Conservation (phyloP, 164 flowering plant species). For the Sextonia rubra region DNA sequence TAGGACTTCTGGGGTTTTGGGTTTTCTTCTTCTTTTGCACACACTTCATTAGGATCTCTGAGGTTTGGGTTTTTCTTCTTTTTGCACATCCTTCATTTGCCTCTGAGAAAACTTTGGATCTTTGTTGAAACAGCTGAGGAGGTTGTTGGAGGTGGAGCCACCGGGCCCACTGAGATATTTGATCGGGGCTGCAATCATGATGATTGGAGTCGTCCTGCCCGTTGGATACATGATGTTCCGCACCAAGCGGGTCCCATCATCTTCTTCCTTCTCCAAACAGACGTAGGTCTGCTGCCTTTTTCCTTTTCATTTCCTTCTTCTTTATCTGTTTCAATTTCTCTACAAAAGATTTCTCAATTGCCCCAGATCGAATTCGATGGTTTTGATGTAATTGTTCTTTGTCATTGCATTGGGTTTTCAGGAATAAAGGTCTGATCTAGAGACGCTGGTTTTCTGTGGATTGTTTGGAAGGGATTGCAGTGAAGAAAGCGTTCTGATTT, state of each 20-base stretch:
- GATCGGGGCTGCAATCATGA: conserved; percentile 82
- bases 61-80: too few relatives aligned
- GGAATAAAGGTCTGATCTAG: conserved; percentile 53
- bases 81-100: too few relatives aligned
- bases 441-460: conserved; percentile 1
- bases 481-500: neutral
- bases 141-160: conserved; percentile 66
- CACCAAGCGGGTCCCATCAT: conserved; percentile 77
- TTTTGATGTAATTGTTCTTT: conserved; percentile 4
- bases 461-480: neutral
- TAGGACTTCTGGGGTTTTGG: too few relatives aligned
- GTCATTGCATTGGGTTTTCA: conserved; percentile 19
- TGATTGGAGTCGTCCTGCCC: conserved; percentile 89
- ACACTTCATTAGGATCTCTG: too few relatives aligned
- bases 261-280: conserved; percentile 92
- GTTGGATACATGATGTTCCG: conserved; percentile 97
- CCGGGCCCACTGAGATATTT: conserved; percentile 77
- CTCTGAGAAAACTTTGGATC: too few relatives aligned
- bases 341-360: neutral
- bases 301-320: neutral
- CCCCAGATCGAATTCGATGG: neutral
- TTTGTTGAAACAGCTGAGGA: conserved; percentile 31
- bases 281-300: conserved; percentile 85
- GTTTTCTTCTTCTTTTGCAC: too few relatives aligned
- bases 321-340: too few relatives aligned